A percentile compares a stretch with the other conserved stretches of the same genome.
phyloP scores from a whole-genome alignment of 306 rosid genomes.

The Quercus alba region DNA sequence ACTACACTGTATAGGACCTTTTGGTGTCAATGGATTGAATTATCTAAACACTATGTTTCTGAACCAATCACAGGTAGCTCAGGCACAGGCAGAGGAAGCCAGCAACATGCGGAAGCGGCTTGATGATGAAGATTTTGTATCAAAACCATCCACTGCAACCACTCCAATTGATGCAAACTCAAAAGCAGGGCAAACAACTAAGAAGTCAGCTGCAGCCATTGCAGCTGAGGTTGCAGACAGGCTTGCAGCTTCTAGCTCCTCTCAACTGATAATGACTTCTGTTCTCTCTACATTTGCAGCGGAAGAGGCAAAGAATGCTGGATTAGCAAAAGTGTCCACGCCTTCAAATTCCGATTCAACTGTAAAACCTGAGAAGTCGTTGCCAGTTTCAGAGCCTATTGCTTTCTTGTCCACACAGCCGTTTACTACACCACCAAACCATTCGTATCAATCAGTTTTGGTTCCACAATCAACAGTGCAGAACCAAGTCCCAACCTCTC shows the following conservation, averaged over 20 bases:
- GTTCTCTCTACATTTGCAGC: slow-evolving; percentile 91
- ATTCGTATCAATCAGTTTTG: slow-evolving; percentile 66
- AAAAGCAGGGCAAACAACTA: slow-evolving; percentile 40
- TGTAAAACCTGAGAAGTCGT: slow-evolving; percentile 43
- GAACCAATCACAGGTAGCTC: slow-evolving; percentile 57
- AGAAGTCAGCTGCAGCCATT: slow-evolving; percentile 81
- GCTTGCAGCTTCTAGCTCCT: slow-evolving; percentile 91
- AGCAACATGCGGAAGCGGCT: slow-evolving; percentile 64
- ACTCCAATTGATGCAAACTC: slow-evolving; percentile 34
- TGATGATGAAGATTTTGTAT: slow-evolving; percentile 55
- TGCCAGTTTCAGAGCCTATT: slow-evolving; percentile 48
- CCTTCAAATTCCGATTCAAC: slow-evolving; percentile 36
- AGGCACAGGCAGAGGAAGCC: slow-evolving; percentile 87
- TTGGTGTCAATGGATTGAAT: neutral
- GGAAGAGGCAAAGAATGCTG: slow-evolving; percentile 77
- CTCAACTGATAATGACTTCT: slow-evolving; percentile 84
- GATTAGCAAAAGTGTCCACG: slow-evolving; percentile 33
- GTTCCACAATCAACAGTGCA: slow-evolving; percentile 50
- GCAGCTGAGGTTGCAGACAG: slow-evolving; percentile 95
- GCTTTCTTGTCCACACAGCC: slow-evolving; percentile 57
- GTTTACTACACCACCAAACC: slow-evolving; percentile 43
- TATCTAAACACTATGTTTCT: neutral
- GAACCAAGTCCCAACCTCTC: slow-evolving; percentile 50
- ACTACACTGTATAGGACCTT: neutral
- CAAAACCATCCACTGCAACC: slow-evolving; percentile 36